phyloP scores from a whole-genome alignment of 768 basidiomycete species.

The Serpula lacrymans region DNA sequence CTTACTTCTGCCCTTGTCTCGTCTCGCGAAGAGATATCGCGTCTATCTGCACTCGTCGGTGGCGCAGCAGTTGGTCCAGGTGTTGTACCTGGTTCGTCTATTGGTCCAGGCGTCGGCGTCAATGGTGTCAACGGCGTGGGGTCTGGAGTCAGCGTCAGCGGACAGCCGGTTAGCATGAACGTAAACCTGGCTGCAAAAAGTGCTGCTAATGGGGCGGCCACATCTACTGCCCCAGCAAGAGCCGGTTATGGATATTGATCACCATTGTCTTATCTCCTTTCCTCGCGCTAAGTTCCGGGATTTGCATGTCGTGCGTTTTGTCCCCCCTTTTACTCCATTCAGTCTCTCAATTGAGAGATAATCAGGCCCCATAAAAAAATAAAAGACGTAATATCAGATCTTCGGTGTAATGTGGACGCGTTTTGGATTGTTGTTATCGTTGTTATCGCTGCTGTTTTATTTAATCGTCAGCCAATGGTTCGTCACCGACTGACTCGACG shows the following conservation, averaged over 20 bases:
- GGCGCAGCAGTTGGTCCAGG: conserved; percentile 51
- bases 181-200: conserved; percentile 38
- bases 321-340: too few relatives aligned
- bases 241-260: conserved; percentile 41
- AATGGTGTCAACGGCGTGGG: conserved; percentile 13
- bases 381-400: too few relatives aligned
- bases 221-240: conserved; percentile 25
- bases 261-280: not conserved
- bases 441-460: too few relatives aligned
- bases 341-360: too few relatives aligned
- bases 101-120: conserved; percentile 26
- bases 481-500: too few relatives aligned
- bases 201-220: conserved; percentile 28
- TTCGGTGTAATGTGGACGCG: too few relatives aligned
- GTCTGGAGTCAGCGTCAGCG: conserved; percentile 19
- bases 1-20: conserved; percentile 82
- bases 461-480: too few relatives aligned
- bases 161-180: conserved; percentile 41
- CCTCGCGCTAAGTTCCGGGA: too few relatives aligned
- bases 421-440: too few relatives aligned
- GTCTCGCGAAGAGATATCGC: conserved; percentile 88
- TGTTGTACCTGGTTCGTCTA: conserved; percentile 25
- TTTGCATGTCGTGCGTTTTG: too few relatives aligned
- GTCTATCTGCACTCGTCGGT: conserved; percentile 72
- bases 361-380: too few relatives aligned